phyloP scores from a whole-genome alignment of 192 early-diverging fungal genomes.

The Backusella tuberculispora region DNA sequence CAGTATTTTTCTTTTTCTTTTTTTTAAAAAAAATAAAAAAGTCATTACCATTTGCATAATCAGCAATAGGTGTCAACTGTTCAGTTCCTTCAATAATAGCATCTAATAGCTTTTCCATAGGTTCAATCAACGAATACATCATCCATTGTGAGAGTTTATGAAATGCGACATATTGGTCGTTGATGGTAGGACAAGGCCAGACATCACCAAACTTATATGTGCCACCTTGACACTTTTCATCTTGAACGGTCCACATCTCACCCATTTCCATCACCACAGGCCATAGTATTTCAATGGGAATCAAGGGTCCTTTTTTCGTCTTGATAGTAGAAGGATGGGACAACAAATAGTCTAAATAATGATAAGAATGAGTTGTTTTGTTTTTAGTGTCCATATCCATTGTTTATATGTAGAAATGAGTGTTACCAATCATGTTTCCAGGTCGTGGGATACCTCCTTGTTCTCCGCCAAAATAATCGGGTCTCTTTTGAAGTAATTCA shows the following conservation, averaged over 20 bases:
- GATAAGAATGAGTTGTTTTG: background rate
- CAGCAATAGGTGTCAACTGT: constrained; percentile 81
- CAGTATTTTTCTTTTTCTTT: too few species aligned
- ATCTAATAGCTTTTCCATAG: constrained; percentile 56
- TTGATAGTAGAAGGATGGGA: constrained; percentile 54
- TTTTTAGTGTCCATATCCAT: background rate
- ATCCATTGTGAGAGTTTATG: constrained; percentile 97
- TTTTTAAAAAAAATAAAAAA: too few species aligned
- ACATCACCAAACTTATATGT: constrained; percentile 52
- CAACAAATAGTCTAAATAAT: constrained; percentile 61
- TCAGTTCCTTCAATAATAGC: constrained; percentile 66
- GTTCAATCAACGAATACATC: constrained; percentile 89
- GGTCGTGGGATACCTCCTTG: constrained; percentile 63
- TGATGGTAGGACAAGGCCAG: constrained; percentile 38
- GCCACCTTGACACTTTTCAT: constrained; percentile 68
- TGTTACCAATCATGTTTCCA: constrained; percentile 76
- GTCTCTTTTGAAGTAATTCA: constrained; percentile 49
- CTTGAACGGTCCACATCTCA: constrained; percentile 82
- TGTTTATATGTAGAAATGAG: background rate
- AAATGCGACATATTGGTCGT: constrained; percentile 66
- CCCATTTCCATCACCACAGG: constrained; percentile 76
- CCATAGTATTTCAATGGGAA: constrained; percentile 77
- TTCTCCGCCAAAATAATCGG: constrained; percentile 61
- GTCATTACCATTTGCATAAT: constrained; percentile 73
- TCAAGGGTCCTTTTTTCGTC: constrained; percentile 35